Percentiles rank a stretch among this genome's conserved stretches.
phyloP scores from a whole-genome alignment of 805 yeast genomes.

The Ogataea chonburiensis region DNA sequence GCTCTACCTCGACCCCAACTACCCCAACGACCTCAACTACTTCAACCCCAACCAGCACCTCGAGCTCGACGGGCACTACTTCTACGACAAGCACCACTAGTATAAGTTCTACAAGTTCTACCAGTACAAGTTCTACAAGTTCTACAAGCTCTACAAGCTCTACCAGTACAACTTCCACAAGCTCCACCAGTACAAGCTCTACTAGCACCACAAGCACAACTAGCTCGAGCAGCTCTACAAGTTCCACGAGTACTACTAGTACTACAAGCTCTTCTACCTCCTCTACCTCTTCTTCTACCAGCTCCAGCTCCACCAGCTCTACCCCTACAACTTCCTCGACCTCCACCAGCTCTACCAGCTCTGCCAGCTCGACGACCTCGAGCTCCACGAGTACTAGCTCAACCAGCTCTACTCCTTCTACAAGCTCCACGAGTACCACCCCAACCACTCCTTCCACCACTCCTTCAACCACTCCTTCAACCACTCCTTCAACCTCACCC shows the following conservation, averaged over 20 bases:
- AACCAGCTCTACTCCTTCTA: no score
- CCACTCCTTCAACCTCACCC: conserved; percentile 5
- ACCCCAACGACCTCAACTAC: conserved; percentile 5
- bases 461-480: no score
- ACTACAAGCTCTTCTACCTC: conserved; percentile 19
- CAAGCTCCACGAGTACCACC: no score
- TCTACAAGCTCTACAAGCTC: conserved; percentile 2
- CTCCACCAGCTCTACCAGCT: conserved; percentile 2
- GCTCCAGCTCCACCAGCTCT: conserved; percentile 3
- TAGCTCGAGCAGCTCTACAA: conserved; percentile 7
- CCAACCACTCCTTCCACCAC: no score
- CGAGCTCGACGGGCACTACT: conserved; percentile 2
- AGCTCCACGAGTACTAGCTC: no score
- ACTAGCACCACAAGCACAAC: conserved; percentile 1
- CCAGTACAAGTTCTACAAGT: conserved; percentile 4
- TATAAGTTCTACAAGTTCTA: conserved; percentile 1
- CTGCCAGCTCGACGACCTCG: no score
- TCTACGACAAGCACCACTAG: conserved; percentile 8
- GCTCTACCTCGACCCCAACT: conserved; percentile 3
- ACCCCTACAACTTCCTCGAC: conserved; percentile 9
- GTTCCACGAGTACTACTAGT: conserved; percentile 21
- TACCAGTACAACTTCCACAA: conserved; percentile 1
- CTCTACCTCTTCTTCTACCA: conserved; percentile 9
- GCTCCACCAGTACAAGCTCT: conserved; percentile 3
- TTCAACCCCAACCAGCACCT: background rate